phyloP scores from a whole-genome alignment of 2,329 filamentous ascomycete species.

The Hymenoscyphus repandus region DNA sequence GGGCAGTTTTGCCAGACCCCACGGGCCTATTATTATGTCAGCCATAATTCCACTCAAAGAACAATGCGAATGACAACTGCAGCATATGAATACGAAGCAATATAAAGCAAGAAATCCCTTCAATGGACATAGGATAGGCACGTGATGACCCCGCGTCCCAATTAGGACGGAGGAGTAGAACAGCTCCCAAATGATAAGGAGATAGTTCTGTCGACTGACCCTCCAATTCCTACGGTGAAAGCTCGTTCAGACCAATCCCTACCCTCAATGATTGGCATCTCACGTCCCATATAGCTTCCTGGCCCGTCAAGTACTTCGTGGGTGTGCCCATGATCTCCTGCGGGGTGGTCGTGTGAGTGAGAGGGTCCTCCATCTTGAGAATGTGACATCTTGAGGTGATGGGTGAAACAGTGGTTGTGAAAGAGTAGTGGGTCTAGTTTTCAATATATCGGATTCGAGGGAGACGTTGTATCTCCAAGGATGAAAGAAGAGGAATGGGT shows the following conservation, averaged over 20 bases:
- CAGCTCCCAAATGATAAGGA: not conserved
- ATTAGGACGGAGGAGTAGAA: not conserved
- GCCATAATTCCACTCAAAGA: conserved; percentile 2
- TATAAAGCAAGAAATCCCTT: too few species aligned
- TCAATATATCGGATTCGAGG: too few species aligned
- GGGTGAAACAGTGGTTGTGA: not conserved
- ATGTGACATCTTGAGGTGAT: conserved; percentile 8
- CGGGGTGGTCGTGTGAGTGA: conserved; percentile 46
- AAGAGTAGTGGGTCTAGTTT: not conserved
- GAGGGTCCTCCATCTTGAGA: conserved; percentile 39
- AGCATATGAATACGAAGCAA: too few species aligned
- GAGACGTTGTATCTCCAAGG: too few species aligned
- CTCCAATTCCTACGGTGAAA: conserved; percentile 97
- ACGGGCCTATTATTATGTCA: conserved; percentile 62
- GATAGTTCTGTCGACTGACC: conserved; percentile 47
- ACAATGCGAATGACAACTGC: too few species aligned
- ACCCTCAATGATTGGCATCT: conserved; percentile 90
- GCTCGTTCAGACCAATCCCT: conserved; percentile 83
- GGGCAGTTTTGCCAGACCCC: conserved; percentile 92
- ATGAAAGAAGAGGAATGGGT: not conserved
- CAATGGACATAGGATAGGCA: conserved; percentile 2
- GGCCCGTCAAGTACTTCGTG: conserved; percentile 95
- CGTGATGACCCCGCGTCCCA: conserved; percentile 15
- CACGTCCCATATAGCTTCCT: conserved; percentile 80
- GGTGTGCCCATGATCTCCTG: conserved; percentile 80